Evolutionary conservation across 2,329 filamentous ascomycete genomes (phyloP).

Genomic region (Ceratocystis cubensis): DNA sequence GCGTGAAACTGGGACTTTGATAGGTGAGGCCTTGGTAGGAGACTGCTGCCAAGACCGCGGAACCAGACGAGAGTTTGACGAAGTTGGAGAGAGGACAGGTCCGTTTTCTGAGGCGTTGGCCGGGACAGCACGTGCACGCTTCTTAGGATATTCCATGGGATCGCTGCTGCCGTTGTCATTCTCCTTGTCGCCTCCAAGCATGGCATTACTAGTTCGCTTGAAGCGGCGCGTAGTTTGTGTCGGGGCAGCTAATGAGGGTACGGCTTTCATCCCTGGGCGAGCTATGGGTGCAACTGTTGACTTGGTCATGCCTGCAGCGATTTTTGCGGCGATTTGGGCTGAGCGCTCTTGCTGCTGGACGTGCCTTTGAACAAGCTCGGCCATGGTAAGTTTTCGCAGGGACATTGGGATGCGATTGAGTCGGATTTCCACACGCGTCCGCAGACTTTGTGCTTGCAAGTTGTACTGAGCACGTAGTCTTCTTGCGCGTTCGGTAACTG

Average conservation of each 20-base stretch:
- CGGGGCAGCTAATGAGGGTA: constrained; percentile 14
- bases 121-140: constrained; percentile 38
- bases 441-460: constrained; percentile 72
- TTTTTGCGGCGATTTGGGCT: constrained; percentile 19
- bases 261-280: constrained; percentile 22
- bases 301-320: constrained; percentile 27
- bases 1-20: constrained; percentile 35
- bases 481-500: constrained; percentile 77
- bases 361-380: constrained; percentile 53
- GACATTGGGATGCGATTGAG: constrained; percentile 80
- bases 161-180: constrained; percentile 40
- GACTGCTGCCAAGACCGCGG: constrained; percentile 27
- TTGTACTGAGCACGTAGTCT: constrained; percentile 82
- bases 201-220: constrained; percentile 43
- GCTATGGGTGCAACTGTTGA: constrained; percentile 25
- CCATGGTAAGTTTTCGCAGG: constrained; percentile 68
- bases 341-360: constrained; percentile 33
- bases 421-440: constrained; percentile 79
- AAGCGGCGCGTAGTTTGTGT: constrained; percentile 18
- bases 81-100: constrained; percentile 68
- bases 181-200: constrained; percentile 57
- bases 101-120: constrained; percentile 34
- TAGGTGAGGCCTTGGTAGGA: constrained; percentile 28
- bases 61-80: constrained; percentile 61
- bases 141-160: constrained; percentile 55